Evolutionary conservation across 2,329 filamentous ascomycete genomes (phyloP).

Genomic region (Colletotrichum sojae): DNA sequence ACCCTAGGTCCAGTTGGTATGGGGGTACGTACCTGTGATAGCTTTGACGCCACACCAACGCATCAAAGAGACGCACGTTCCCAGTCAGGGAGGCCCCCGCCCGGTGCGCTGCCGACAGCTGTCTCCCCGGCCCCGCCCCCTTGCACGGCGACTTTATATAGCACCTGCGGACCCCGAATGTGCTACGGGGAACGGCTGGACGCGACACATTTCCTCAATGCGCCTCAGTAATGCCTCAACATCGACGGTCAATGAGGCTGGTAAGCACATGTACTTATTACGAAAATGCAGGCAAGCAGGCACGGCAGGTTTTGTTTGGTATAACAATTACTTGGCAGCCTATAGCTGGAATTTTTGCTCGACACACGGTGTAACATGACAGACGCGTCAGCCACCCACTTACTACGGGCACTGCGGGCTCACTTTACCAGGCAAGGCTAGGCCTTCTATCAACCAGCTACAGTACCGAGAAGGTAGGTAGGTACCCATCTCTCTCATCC

Average conservation of each 20-base stretch:
- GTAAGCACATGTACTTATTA: neutral
- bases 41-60: conserved; percentile 42
- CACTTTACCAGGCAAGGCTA: no score
- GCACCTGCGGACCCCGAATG: conserved; percentile 1
- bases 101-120: conserved; percentile 33
- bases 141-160: conserved; percentile 30
- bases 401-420: no score
- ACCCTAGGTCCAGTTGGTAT: neutral
- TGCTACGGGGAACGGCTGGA: neutral
- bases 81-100: conserved; percentile 19
- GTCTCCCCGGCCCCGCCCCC: conserved; percentile 25
- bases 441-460: no score
- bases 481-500: no score
- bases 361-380: no score
- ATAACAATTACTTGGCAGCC: no score
- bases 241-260: neutral
- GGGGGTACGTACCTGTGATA: no score
- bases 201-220: neutral
- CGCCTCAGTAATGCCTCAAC: neutral
- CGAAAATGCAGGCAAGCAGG: neutral
- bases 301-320: no score
- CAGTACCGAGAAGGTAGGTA: no score
- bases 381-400: no score
- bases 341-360: no score
- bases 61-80: conserved; percentile 36